Base-by-base conservation (phyloP, 257 asterid genomes). In the Solanum ossicruentum region DNA sequence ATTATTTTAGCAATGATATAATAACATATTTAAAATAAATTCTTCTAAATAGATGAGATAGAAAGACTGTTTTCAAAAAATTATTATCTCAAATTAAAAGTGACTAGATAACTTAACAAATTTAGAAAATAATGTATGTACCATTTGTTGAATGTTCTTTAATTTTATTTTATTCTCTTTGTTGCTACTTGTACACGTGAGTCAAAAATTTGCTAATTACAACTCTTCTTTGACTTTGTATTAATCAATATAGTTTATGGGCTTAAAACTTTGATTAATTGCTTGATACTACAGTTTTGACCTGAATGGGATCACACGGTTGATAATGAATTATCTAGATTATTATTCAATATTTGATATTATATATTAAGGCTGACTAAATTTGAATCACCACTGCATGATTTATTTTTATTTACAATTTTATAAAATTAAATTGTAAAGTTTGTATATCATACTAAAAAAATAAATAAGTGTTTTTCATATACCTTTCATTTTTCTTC, bases 321-420 rank as follows among this genome's bases (percentile, higher is more conserved):
- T 15, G 15, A 66, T 12, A 32, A 41, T 45, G 57, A 45, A n/a
- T 45, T 45, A 45, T 12, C 57, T 11, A 45, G 8, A 72, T 20
- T 60, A 10, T 60, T 5, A 10, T n/a, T 60, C 1, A 11, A 60
- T 21, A 60, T 32, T 32, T 32, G 3, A 32, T 32, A 36, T 36
- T 60, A n/a, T 60, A 10, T 4, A 60, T 10, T 60, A 3, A 11
- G 1, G 0, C 11, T 1, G 7, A 60, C 1, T 21, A 21, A 21
- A 60, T 21, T 60, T 2, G 12, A 21, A 10, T n/a, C 5, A 6
- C 0, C 12, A 11, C 5, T 10, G 3, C 1, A 10, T 0, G 3
- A 1, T 11, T 15, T 5, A 60, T 10, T 60, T 32, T 32, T 32
- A 32, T 32, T 2, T 32, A 32, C 0, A 32, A 32, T 32, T 32